Evolutionary conservation across 768 basidiomycete species (phyloP).

Genomic region (Tylopilus balloui): DNA sequence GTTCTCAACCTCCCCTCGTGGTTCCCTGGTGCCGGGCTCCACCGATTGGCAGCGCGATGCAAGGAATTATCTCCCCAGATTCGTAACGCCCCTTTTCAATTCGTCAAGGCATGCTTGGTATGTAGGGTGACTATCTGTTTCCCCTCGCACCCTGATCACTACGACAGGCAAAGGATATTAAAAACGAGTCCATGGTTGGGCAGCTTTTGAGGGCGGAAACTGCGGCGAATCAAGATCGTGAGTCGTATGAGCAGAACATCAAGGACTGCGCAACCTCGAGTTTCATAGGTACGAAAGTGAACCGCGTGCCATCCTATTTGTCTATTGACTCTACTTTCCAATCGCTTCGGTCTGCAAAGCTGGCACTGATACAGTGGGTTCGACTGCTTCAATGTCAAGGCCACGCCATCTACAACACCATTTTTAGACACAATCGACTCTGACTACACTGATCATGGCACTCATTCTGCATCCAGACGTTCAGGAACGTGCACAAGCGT

Average conservation of each 20-base stretch:
- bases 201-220: constrained; percentile 11
- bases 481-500: constrained; percentile 19
- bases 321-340: neutral
- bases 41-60: constrained; percentile 7
- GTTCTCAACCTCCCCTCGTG: constrained; percentile 19
- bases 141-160: neutral
- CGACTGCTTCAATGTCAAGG: neutral
- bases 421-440: constrained; percentile 13
- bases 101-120: constrained; percentile 22
- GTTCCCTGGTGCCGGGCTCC: constrained; percentile 14
- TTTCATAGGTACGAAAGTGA: constrained; percentile 18
- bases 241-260: constrained; percentile 16
- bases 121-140: neutral
- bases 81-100: constrained; percentile 20
- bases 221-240: neutral
- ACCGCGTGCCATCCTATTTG: neutral
- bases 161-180: constrained; percentile 17
- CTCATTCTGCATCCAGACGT: constrained; percentile 22
- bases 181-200: constrained; percentile 23
- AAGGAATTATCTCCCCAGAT: constrained; percentile 11
- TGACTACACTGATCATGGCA: constrained; percentile 17
- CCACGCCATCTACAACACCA: neutral
- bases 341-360: constrained; percentile 3
- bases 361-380: constrained; percentile 15
- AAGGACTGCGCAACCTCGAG: constrained; percentile 15